Evolutionary conservation across 495 filamentous ascomycete genomes (phyloP), one percentile per base, ranked within the genome.

Genomic region (Xylaria intraflava): DNA sequence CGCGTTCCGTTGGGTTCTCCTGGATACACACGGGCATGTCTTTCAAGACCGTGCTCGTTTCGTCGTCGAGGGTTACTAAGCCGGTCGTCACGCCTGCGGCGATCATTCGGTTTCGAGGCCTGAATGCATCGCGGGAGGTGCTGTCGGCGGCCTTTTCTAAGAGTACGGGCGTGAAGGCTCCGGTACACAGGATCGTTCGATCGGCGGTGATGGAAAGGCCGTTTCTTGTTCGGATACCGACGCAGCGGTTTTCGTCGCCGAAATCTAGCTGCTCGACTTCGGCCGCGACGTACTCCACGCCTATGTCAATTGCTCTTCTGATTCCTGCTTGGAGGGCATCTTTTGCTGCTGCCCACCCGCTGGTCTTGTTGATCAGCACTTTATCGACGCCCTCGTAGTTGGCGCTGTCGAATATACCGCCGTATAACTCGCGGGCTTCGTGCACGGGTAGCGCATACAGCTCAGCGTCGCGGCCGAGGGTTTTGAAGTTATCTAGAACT

Each of bases 311-410:
- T 26, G 77, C 76, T 38, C 55, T 64, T 46, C 73, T 64, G 36
- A 77, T 78, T 0, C 75, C 68, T 1, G 65, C 67, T 17, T 65
- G 56, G 36, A 85, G 62, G 12, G 77, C 72, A 40, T 77, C 71
- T 33, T 73, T 78, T 1, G 82, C 83, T n/a, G 78, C 80, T 0
- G 77, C 82, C 79, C 80, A 85, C 0, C 83, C 83, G 67, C 79
- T 78, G 10, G 62, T 72, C 22, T 66, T 64, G 55, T 85, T 85
- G 8, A 80, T 52, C 29, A 69, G 44, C 29, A 71, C 67, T 35
- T 78, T 71, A 49, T 75, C 71, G 0, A 80, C 71, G 4, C 72
- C 78, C 0, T 61, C 69, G 39, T 80, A 83, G 55, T 84, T 73
- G 0, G 78, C 74, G 38, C 75, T 66, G 0, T 71, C 71, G 50